Conservation (phyloP, 352 stramenopile genomes). For the Globisporangium uncinulatum region DNA sequence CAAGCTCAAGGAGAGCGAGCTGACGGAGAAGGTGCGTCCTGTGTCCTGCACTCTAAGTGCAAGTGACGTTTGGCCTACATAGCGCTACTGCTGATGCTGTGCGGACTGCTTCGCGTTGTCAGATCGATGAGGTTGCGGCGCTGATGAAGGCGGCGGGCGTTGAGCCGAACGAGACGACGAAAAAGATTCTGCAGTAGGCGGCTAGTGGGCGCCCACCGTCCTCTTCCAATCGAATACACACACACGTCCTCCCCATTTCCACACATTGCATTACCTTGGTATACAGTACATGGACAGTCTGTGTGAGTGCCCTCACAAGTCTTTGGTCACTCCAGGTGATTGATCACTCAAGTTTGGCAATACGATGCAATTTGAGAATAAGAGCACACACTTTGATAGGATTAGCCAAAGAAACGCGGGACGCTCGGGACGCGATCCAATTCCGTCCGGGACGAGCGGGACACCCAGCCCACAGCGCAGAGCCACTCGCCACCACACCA, state of each 20-base stretch:
- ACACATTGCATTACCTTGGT: background rate
- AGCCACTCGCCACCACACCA: background rate
- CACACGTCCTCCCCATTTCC: background rate
- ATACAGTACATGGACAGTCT: background rate
- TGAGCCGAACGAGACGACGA: constrained; percentile 78
- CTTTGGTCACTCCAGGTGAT: no score
- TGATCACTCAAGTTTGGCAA: no score
- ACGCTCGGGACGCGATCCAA: background rate
- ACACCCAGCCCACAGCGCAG: background rate
- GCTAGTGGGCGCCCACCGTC: background rate
- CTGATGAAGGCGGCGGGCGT: constrained; percentile 77
- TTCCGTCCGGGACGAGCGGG: background rate
- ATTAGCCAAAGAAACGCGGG: background rate
- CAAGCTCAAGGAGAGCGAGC: constrained; percentile 78
- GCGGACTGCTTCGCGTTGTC: no score
- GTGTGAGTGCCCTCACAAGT: no score
- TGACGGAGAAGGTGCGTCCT: constrained; percentile 51
- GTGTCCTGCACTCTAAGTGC: no score
- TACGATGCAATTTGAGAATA: no score
- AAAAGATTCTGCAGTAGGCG: constrained; percentile 74
- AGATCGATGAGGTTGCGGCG: constrained; percentile 70
- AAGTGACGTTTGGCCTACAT: background rate
- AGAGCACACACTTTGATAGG: background rate
- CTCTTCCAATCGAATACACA: constrained; percentile 7
- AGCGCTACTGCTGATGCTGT: background rate